phyloP scores from a whole-genome alignment of 768 basidiomycete species.

The Glaciozyma antarctica region DNA sequence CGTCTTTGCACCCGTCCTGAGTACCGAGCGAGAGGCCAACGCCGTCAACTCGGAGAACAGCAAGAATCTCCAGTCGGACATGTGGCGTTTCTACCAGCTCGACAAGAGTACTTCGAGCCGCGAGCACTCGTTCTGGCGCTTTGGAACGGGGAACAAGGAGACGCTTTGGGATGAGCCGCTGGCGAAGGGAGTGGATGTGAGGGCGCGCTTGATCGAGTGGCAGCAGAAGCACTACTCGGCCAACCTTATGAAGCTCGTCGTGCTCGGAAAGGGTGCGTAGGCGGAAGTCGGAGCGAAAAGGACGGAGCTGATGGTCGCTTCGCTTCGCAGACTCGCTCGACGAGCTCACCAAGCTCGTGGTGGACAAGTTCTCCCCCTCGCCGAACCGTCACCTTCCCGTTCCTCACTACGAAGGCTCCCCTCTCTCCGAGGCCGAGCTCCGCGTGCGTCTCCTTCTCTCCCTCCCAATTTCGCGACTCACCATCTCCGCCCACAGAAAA shows the following conservation, averaged over 20 bases:
- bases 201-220: constrained; percentile 43
- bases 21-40: constrained; percentile 80
- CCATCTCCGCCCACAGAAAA: constrained; percentile 26
- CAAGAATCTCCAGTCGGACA: constrained; percentile 84
- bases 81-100: constrained; percentile 89
- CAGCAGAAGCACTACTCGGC: constrained; percentile 43
- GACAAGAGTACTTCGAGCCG: constrained; percentile 57
- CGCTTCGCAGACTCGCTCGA: constrained; percentile 35
- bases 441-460: constrained; percentile 6
- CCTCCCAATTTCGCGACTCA: background rate
- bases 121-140: constrained; percentile 43
- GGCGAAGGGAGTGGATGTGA: constrained; percentile 39
- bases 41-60: constrained; percentile 97
- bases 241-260: constrained; percentile 43
- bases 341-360: constrained; percentile 31
- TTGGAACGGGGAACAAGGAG: constrained; percentile 44
- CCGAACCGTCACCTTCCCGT: constrained; percentile 33
- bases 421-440: constrained; percentile 30
- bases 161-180: constrained; percentile 42
- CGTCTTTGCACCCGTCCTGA: constrained; percentile 70
- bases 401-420: constrained; percentile 31
- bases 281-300: background rate
- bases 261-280: constrained; percentile 40
- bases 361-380: constrained; percentile 35
- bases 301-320: background rate